phyloP scores from a whole-genome alignment of 495 filamentous ascomycete species.

The Tirmania nivea region DNA sequence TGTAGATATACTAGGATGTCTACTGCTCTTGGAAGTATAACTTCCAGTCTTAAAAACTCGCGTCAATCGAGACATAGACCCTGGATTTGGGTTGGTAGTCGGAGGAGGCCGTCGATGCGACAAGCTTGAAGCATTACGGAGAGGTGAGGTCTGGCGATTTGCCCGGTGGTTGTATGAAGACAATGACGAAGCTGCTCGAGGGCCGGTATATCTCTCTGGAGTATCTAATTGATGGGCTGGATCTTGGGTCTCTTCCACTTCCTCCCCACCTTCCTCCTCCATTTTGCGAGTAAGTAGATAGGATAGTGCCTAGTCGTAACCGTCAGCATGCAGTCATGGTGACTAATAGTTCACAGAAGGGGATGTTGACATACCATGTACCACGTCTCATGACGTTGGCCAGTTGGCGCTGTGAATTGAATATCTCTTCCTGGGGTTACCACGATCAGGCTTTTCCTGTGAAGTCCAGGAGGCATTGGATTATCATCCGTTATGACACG shows the following conservation, averaged over 20 bases:
- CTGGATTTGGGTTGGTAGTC: slow-evolving; percentile 25
- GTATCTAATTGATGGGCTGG: slow-evolving; percentile 51
- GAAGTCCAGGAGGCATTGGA: slow-evolving; percentile 79
- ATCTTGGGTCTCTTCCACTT: slow-evolving; percentile 35
- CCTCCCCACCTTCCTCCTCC: slow-evolving; percentile 32
- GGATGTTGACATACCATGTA: slow-evolving; percentile 37
- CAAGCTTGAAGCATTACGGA: slow-evolving; percentile 13
- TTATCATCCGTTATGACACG: slow-evolving; percentile 91
- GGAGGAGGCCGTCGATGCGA: slow-evolving; percentile 19
- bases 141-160: slow-evolving; percentile 33
- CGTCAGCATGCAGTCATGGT: background rate
- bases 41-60: slow-evolving; percentile 19
- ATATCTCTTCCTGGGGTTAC: slow-evolving; percentile 71
- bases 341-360: background rate
- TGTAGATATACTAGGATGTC: slow-evolving; percentile 10
- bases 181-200: slow-evolving; percentile 40
- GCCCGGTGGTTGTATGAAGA: slow-evolving; percentile 65
- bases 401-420: slow-evolving; percentile 83
- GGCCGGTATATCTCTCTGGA: slow-evolving; percentile 35
- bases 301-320: slow-evolving; percentile 38
- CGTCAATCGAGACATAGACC: slow-evolving; percentile 22
- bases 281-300: slow-evolving; percentile 67
- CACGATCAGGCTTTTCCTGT: slow-evolving; percentile 78
- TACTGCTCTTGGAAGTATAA: slow-evolving; percentile 27
- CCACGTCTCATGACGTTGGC: slow-evolving; percentile 92